Evolutionary conservation across 495 filamentous ascomycete species (phyloP), one percentile per base, ranked within the genome.

Genomic region (Aspergillus sclerotioniger): DNA sequence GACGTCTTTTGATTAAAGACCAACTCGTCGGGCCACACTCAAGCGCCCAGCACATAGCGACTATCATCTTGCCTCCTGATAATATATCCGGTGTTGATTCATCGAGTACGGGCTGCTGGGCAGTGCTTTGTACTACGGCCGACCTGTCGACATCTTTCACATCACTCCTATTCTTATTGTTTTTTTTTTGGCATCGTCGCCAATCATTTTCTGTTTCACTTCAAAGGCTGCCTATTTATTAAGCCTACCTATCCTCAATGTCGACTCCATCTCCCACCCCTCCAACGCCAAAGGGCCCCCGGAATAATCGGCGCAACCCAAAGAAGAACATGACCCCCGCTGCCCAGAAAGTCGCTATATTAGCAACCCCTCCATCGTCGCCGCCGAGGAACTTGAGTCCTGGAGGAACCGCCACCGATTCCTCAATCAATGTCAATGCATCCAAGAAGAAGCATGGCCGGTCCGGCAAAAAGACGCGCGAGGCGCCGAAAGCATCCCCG

Each of bases 201-300:
- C 57, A 55, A 58, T 33, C 57, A 56, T 37, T 60, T 52, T 60
- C 45, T 56, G 43, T 33, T 62, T 58, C 63, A 43, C 67, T 54
- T 65, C 55, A 60, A 63, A 69, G 75, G 76, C 76, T 77, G 71
- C 68, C 58, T 78, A 76, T 79, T 76, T 76, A 63, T 75, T 63
- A 75, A 77, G 74, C 74, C 73, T 64, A 66, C 43, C 56, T 41
- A 62, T 75, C 6, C 70, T 65, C 63, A 55, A 78, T 77, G 76
- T 75, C 75, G 67, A 68, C 72, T 17, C 74, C 69, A 71, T 68
- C 70, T 50, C 70, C 73, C 45, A 68, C 71, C 31, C 69, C 70
- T 48, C 71, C 67, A 28, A 76, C 73, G 6, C 71, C 73, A 12
- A 76, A 77, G 58, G 73, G 68, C 37, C 52, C 70, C 54, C 75